phyloP scores from a whole-genome alignment of 306 rosid species.

The Quercus gilva region DNA sequence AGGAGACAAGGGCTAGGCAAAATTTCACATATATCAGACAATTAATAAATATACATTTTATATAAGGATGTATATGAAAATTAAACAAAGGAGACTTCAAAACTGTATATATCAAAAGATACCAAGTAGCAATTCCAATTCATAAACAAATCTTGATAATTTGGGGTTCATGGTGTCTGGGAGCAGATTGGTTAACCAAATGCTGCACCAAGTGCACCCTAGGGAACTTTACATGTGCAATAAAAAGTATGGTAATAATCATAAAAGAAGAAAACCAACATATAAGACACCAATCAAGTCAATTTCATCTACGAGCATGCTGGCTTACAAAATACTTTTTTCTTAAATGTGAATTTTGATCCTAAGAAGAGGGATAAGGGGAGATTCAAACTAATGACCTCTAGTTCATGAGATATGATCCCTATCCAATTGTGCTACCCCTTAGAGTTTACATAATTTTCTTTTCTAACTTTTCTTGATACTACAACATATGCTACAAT shows the following conservation, averaged over 20 bases:
- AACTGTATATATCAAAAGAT: constrained; percentile 10
- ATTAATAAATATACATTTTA: not conserved
- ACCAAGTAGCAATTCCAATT: not conserved
- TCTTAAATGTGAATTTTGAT: not conserved
- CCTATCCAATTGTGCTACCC: too few relatives aligned
- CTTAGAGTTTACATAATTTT: too few relatives aligned
- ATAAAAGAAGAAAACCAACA: not conserved
- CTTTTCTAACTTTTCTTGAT: too few relatives aligned
- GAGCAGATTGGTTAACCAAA: not conserved
- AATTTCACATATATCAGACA: not conserved
- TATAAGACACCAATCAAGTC: not conserved
- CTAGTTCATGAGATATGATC: too few relatives aligned
- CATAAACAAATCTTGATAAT: constrained; percentile 1
- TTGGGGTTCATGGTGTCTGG: constrained; percentile 3
- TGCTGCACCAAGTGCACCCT: not conserved
- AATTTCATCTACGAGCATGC: not conserved
- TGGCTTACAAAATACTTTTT: not conserved
- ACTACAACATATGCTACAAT: not conserved
- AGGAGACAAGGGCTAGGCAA: constrained; percentile 12
- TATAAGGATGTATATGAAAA: constrained; percentile 5
- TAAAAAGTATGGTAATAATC: not conserved
- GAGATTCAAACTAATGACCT: too few relatives aligned
- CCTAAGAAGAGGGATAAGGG: too few relatives aligned
- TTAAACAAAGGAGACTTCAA: constrained; percentile 18
- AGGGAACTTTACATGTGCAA: not conserved